Evolutionary conservation across 257 asterid genomes (phyloP), one percentile per base, ranked within the genome.

Genomic region (Fraxinus quadrangulata): DNA sequence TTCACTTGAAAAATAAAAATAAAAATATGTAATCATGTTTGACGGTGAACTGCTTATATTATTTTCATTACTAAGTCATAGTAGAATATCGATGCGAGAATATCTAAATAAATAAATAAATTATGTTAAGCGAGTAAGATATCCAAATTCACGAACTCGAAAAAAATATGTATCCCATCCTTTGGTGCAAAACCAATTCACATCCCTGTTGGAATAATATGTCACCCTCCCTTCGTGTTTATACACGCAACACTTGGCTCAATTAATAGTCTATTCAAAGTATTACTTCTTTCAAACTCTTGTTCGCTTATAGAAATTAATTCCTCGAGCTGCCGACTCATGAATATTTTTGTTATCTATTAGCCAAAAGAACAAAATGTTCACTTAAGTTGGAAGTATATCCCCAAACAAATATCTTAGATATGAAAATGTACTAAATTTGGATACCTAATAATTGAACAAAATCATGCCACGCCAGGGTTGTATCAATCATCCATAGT

Each of bases 401-500:
- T 33, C 7, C 54, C 34, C 17, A 28, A 19, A 78, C 68, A 30
- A 21, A 23, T 59, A n/a, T 34, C n/a, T 36, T 68, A 24, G 23
- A 13, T 21, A 33, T 70, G 24, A 47, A 61, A 66, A 7, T 23
- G 71, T 2, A 2, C 12, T 21, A 63, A 75, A 70, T 34, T 47
- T 16, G 31, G 78, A 78, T 75, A 71, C 70, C 37, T 63, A 76
- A 67, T 47, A 77, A 68, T 71, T 83, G 89, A 81, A 70, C 73
- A 67, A 71, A 11, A 61, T n/a, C 19, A 36, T 77, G 84, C 84
- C 87, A 86, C 85, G 84, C 37, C 39, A 17, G 51, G 79, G 67
- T 66, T 68, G 78, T 81, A 70, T 67, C 77, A 67, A 42, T 2
- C 14, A 42, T 11, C 0, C 49, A 14, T 42, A 40, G 10, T 9